Conservation (phyloP, 352 stramenopile genomes). For the Globisporangium middletonii region DNA sequence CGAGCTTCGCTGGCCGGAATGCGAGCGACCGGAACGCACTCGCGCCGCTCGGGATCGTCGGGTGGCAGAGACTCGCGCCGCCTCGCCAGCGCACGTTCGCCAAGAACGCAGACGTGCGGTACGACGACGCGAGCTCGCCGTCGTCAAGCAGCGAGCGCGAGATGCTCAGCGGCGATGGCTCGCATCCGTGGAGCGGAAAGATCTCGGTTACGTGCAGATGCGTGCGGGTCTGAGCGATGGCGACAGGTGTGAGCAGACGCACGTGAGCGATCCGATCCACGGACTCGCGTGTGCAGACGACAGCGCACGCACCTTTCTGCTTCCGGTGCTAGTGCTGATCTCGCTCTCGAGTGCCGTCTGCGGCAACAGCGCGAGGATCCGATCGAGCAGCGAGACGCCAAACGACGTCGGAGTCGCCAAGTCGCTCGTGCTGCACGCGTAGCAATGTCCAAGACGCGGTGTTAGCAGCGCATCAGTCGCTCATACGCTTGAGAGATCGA, state of each 20-base stretch:
- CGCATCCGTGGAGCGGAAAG: constrained; percentile 56
- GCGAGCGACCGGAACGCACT: constrained; percentile 63
- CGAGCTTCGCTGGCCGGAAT: constrained; percentile 56
- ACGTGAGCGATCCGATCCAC: background rate
- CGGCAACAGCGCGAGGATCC: constrained; percentile 54
- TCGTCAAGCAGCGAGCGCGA: constrained; percentile 8
- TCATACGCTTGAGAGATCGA: no score
- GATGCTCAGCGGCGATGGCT: constrained; percentile 34
- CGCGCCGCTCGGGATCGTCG: constrained; percentile 28
- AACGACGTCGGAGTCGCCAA: constrained; percentile 60
- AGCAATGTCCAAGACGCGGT: no score
- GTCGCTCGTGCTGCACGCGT: constrained; percentile 42
- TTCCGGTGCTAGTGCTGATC: background rate
- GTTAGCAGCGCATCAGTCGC: no score
- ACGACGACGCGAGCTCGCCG: constrained; percentile 12
- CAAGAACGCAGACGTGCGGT: constrained; percentile 46
- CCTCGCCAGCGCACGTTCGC: constrained; percentile 58
- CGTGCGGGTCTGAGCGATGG: constrained; percentile 17
- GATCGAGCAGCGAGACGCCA: constrained; percentile 59
- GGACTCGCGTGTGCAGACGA: background rate
- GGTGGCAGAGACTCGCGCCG: constrained; percentile 60
- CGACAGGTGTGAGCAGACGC: background rate
- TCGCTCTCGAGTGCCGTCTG: constrained; percentile 26
- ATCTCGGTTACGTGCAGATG: constrained; percentile 57
- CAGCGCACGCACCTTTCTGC: constrained; percentile 15